A percentile compares a stretch with the other conserved stretches of the same genome.
Evolutionary conservation across 2,329 filamentous ascomycete species (phyloP).

Genomic region (Cytospora piceicola): DNA sequence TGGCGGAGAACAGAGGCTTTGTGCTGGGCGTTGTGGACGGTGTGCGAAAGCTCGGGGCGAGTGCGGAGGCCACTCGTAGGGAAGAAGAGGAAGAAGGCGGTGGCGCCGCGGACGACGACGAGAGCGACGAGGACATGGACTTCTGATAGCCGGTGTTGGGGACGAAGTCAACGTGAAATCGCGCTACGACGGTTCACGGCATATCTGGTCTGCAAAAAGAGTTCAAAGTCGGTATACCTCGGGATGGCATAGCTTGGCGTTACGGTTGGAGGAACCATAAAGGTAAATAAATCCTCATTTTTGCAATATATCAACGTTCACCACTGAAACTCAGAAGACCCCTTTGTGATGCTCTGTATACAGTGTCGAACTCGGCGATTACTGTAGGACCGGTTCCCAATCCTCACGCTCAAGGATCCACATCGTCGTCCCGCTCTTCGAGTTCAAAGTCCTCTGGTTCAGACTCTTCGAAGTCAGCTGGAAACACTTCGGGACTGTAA

Average conservation of each 20-base stretch:
- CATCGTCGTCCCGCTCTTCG: neutral
- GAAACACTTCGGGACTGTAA: slow-evolving; percentile 9
- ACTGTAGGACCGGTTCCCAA: neutral
- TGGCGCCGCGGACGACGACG: slow-evolving; percentile 64
- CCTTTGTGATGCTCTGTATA: neutral
- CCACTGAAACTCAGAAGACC: neutral
- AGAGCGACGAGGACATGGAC: slow-evolving; percentile 59
- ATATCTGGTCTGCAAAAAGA: slow-evolving; percentile 1
- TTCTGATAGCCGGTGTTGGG: slow-evolving; percentile 29
- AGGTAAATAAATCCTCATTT: slow-evolving; percentile 14
- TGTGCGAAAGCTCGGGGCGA: slow-evolving; percentile 79
- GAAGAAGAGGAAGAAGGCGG: slow-evolving; percentile 75
- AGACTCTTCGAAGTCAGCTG: neutral
- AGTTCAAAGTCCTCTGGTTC: neutral
- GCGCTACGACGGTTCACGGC: slow-evolving; percentile 18
- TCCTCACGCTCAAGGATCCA: neutral
- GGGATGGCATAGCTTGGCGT: slow-evolving; percentile 29
- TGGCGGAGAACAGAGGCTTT: slow-evolving; percentile 84
- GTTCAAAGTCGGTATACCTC: slow-evolving; percentile 5
- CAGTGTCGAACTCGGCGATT: neutral
- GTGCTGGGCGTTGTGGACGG: slow-evolving; percentile 86
- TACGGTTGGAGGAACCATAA: slow-evolving; percentile 22
- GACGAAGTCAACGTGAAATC: neutral
- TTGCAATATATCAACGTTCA: neutral
- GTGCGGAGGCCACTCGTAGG: slow-evolving; percentile 74